Evolutionary conservation across 2,329 filamentous ascomycete genomes (phyloP).

Genomic region (Botrytis deweyae): DNA sequence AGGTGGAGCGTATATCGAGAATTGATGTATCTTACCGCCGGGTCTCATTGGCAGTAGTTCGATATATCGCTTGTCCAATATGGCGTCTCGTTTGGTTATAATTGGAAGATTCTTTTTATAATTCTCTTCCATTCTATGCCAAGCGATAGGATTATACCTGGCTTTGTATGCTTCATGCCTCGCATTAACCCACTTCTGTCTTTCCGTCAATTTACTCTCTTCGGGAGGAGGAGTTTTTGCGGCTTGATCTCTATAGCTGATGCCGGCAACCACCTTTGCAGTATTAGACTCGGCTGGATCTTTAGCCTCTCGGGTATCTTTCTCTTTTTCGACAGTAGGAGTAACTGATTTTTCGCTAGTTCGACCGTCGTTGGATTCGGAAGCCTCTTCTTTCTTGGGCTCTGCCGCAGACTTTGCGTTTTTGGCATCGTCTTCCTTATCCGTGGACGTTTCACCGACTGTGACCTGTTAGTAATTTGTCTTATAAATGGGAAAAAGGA

Average conservation of each 20-base stretch:
- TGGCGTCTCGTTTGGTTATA: no score
- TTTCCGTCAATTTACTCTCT: not conserved
- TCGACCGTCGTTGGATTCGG: not conserved
- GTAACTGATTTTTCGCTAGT: no score
- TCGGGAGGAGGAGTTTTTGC: not conserved
- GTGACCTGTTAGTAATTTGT: not conserved
- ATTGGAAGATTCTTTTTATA: no score
- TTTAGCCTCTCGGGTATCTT: not conserved
- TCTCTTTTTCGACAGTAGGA: fast-evolving
- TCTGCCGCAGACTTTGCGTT: not conserved
- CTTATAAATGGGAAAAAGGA: not conserved
- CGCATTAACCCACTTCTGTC: not conserved
- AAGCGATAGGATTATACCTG: not conserved
- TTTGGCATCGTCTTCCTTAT: fast-evolving
- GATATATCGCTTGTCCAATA: fast-evolving
- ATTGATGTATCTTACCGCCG: not conserved
- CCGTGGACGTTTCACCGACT: not conserved
- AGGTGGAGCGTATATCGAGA: not conserved
- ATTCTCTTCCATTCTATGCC: not conserved
- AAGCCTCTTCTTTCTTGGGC: not conserved
- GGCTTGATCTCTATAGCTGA: not conserved
- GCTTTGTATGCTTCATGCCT: not conserved
- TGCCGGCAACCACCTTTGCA: not conserved
- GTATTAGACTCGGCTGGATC: not conserved
- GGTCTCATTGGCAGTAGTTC: not conserved